Conservation (phyloP, 2,329 filamentous ascomycete genomes). For the Colletotrichum siamense region DNA sequence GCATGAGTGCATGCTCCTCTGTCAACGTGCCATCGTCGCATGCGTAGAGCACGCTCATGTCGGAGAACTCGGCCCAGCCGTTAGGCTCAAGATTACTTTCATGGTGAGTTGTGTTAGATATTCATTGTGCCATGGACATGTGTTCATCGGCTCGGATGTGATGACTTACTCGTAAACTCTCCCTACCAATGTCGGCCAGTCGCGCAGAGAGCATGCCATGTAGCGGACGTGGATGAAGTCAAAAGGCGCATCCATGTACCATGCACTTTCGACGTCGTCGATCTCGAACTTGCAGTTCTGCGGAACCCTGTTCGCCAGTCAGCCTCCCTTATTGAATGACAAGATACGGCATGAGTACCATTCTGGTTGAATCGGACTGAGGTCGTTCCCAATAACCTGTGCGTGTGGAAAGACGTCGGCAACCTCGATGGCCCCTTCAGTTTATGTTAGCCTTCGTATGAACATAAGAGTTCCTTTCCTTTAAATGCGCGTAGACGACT, state of each 20-base stretch:
- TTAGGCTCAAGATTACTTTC: constrained; percentile 55
- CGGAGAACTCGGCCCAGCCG: constrained; percentile 60
- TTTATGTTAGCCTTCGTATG: background rate
- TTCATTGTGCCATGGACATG: too few relatives aligned
- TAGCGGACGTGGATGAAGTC: background rate
- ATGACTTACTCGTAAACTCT: background rate
- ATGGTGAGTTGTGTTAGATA: too few relatives aligned
- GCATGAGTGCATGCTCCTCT: constrained; percentile 44
- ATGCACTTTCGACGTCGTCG: background rate
- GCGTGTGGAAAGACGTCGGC: background rate
- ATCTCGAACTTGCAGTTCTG: background rate
- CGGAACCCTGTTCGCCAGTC: background rate
- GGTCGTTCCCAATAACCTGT: background rate
- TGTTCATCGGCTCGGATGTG: too few relatives aligned
- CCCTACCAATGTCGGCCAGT: background rate
- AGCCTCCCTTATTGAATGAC: background rate
- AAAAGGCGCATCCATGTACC: background rate
- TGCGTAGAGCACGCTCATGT: constrained; percentile 54
- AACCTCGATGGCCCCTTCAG: background rate
- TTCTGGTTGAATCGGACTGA: background rate
- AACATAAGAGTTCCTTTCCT: too few relatives aligned
- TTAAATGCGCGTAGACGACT: background rate
- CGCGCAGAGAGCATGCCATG: background rate
- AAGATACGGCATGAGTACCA: background rate
- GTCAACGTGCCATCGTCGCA: constrained; percentile 45